phyloP scores from a whole-genome alignment of 805 yeast genomes.

The Saccharomyces eubayanus region DNA sequence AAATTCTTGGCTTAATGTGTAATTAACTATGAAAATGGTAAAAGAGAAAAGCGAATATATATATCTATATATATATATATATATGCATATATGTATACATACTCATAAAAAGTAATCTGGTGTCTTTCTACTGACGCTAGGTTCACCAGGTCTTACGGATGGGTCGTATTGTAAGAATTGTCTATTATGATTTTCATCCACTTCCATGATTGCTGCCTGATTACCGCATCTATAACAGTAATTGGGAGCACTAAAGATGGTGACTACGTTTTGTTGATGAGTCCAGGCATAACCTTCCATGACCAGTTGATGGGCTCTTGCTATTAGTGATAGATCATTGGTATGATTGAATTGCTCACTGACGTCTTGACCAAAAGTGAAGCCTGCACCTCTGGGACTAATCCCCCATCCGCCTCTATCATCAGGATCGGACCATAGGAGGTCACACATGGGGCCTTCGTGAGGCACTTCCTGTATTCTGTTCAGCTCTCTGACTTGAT shows the following conservation, averaged over 20 bases:
- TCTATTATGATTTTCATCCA: slow-evolving; percentile 86
- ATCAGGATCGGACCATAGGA: slow-evolving; percentile 95
- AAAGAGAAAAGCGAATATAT: slow-evolving; percentile 1
- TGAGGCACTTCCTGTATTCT: slow-evolving; percentile 95
- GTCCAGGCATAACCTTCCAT: slow-evolving; percentile 97
- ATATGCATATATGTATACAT: not conserved
- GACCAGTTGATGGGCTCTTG: slow-evolving; percentile 94
- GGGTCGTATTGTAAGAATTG: slow-evolving; percentile 95
- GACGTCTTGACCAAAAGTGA: slow-evolving; percentile 94
- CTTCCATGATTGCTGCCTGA: slow-evolving; percentile 97
- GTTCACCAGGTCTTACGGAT: slow-evolving; percentile 94
- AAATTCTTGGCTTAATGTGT: not conserved
- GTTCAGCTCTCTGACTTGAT: slow-evolving; percentile 83
- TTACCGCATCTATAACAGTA: slow-evolving; percentile 97
- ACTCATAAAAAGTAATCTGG: slow-evolving; percentile 86
- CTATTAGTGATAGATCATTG: slow-evolving; percentile 73
- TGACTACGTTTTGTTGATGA: slow-evolving; percentile 88
- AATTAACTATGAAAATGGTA: not conserved
- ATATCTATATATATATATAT: not conserved
- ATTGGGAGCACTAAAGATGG: slow-evolving; percentile 91
- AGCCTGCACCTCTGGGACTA: slow-evolving; percentile 97
- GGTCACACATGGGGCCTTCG: slow-evolving; percentile 96
- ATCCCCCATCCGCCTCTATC: slow-evolving; percentile 98
- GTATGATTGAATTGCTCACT: slow-evolving; percentile 90
- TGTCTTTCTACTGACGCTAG: slow-evolving; percentile 91